Conservation (phyloP, 306 rosid genomes). For the Gillenia trifoliata region DNA sequence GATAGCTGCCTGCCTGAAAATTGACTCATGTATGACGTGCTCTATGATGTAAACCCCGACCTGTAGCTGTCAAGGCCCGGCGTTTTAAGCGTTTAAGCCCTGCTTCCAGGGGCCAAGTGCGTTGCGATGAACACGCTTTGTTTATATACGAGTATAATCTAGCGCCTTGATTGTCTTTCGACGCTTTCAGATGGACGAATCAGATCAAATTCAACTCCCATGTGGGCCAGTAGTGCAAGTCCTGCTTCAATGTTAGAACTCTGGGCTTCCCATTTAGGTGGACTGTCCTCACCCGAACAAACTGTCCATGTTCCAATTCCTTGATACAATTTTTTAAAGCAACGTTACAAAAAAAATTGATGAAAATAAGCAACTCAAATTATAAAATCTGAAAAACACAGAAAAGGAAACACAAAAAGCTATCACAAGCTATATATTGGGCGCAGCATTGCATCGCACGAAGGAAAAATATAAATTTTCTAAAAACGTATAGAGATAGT, state of each 20-base stretch:
- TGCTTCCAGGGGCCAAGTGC: conserved; percentile 9
- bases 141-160: conserved; percentile 28
- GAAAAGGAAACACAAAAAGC: neutral
- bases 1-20: neutral
- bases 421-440: too few species aligned
- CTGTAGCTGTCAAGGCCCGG: neutral
- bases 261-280: conserved; percentile 87
- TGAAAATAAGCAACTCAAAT: neutral
- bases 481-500: too few species aligned
- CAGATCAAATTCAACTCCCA: conserved; percentile 82
- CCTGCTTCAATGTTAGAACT: conserved; percentile 85
- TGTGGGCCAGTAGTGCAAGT: conserved; percentile 92
- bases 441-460: too few species aligned
- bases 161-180: conserved; percentile 63
- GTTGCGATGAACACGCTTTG: conserved; percentile 1
- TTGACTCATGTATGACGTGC: neutral
- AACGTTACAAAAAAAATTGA: neutral
- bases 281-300: conserved; percentile 79
- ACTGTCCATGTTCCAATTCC: conserved; percentile 82
- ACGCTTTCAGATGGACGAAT: conserved; percentile 72
- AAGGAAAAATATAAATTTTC: too few species aligned
- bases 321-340: conserved; percentile 27
- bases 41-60: neutral
- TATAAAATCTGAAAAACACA: neutral
- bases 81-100: neutral